Base-by-base conservation (phyloP, 1,139 yeast genomes). In the Dujonia santamariae region DNA sequence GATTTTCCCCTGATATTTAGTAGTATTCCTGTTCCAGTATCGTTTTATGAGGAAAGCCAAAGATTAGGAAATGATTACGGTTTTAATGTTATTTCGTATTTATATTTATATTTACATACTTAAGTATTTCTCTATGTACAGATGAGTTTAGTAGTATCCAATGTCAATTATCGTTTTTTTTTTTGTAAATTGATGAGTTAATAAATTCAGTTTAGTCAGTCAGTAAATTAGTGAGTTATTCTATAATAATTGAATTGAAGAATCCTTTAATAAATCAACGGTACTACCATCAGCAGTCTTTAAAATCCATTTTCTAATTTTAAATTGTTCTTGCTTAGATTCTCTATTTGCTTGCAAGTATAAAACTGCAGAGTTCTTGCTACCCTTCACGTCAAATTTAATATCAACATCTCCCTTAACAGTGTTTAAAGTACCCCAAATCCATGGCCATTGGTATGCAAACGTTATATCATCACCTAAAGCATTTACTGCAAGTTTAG, bases 331-430 rank as follows among this genome's bases (percentile, higher is more conserved):
- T 31, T 59, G 55, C 43, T 73, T 72, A 36, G 72, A 63, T 30
- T 69, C 72, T 59, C 88, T 72, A 39, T 71, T 67, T 13, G 90
- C 92, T 42, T 72, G 70, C 46, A 84, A 65, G 43, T 55, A 63
- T 30, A 80, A 63, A 37, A 59, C 65, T n/a, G 81, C 83, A 3
- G 61, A 51, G 4, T 59, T 62, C 41, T 67, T 65, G 34, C 67
- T 68, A 9, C 97, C 98, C 47, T 73, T 71, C 28, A 87, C 85
- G 27, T 70, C 62, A 48, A 87, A 87, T 22, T 60, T 58, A 45
- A 92, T 78, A 53, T 90, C 84, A 31, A 92, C 84, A 16, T 74
- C 67, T 13, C 97, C 97, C 38, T 78, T 73, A 41, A 86, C 86
- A 24, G 94, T 86, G 48, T 90, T 87, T 46, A 92, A 67, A 31